Conservation (phyloP, 331 rosid genomes). For the Acacia concinna region DNA sequence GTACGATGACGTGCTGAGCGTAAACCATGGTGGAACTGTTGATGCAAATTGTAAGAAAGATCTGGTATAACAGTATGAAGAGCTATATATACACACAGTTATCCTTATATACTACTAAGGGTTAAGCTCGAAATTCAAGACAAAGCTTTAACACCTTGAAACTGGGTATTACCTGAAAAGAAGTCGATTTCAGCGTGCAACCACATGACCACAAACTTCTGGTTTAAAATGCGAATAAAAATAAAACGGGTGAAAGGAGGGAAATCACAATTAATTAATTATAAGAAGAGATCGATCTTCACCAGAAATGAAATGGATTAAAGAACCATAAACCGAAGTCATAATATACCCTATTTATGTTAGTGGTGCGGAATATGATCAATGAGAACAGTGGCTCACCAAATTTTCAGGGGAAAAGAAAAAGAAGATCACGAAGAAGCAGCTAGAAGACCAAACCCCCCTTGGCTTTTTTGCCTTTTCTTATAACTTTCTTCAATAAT, state of each 20-base stretch:
- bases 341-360: slow-evolving; percentile 48
- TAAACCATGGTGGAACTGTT: slow-evolving; percentile 14
- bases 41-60: background rate
- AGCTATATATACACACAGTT: slow-evolving; percentile 1
- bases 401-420: slow-evolving; percentile 16
- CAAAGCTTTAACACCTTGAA: background rate
- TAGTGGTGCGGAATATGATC: slow-evolving; percentile 41
- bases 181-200: slow-evolving; percentile 30
- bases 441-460: slow-evolving; percentile 30
- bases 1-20: slow-evolving; percentile 4
- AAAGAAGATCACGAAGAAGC: background rate
- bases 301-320: slow-evolving; percentile 21
- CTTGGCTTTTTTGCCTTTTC: background rate
- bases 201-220: slow-evolving; percentile 3
- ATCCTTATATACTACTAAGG: background rate
- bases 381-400: slow-evolving; percentile 43
- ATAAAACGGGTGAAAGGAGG: background rate
- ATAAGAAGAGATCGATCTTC: background rate
- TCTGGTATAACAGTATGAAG: slow-evolving; percentile 20
- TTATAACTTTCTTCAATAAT: background rate
- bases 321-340: slow-evolving; percentile 34
- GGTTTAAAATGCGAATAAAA: background rate
- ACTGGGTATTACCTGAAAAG: slow-evolving; percentile 3
- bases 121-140: background rate
- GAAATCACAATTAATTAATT: background rate